phyloP scores from a whole-genome alignment of 495 filamentous ascomycete genomes.

The Aspergillus biplanus region DNA sequence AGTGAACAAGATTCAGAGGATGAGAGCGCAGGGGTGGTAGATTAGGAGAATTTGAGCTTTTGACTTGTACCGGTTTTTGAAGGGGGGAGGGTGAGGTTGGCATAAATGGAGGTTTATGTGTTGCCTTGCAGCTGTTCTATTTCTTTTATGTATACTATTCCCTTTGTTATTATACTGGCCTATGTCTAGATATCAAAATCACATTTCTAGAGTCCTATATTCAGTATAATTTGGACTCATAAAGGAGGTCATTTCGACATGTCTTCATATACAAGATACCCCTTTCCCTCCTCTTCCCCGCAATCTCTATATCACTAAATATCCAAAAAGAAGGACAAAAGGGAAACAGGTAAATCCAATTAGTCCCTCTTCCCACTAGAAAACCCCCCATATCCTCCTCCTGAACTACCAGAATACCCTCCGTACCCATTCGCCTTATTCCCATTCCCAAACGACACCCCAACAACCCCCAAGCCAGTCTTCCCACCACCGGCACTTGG shows the following conservation, averaged over 20 bases:
- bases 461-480: slow-evolving; percentile 30
- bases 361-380: slow-evolving; percentile 58
- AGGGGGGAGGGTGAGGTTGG: background rate
- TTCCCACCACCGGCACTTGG: slow-evolving; percentile 24
- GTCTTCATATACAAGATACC: slow-evolving; percentile 3
- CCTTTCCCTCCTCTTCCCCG: background rate
- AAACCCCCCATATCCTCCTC: slow-evolving; percentile 50
- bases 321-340: slow-evolving; percentile 3
- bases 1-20: slow-evolving; percentile 46
- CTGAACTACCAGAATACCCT: slow-evolving; percentile 41
- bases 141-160: slow-evolving; percentile 18
- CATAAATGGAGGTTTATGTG: background rate
- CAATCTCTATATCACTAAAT: background rate
- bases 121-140: slow-evolving; percentile 5
- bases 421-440: slow-evolving; percentile 56
- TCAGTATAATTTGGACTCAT: background rate
- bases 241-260: slow-evolving; percentile 3
- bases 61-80: slow-evolving; percentile 13
- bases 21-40: slow-evolving; percentile 53
- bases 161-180: background rate
- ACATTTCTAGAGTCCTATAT: background rate
- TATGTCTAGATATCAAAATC: slow-evolving; percentile 3
- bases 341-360: slow-evolving; percentile 18
- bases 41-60: background rate
- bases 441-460: slow-evolving; percentile 48